Base-by-base conservation (phyloP, 2,329 filamentous ascomycete genomes). In the Ophiocordyceps camponoti-leonardi region DNA sequence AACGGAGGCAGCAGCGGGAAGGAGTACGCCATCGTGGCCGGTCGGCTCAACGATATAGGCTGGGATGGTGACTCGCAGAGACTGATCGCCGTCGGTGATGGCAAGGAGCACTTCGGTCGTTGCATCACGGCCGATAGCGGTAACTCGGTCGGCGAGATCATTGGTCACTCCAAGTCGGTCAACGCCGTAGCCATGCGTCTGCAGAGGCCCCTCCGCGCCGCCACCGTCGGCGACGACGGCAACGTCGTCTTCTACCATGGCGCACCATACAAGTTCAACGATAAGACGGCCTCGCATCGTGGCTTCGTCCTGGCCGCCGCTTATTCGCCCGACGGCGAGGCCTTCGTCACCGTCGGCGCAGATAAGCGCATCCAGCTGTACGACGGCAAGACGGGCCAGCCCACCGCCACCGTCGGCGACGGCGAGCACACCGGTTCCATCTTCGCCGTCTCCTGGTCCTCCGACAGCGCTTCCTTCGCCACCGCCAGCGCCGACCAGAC, bases 31-130 rank as follows among this genome's bases (percentile, higher is more conserved):
- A 95, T 96, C 64, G 88, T 96, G 57, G 87, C 85, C 31, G 92
- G 92, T 13, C 82, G 86, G 45, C 90, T 98, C 66, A 94, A 94
- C 60, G 92, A 98, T 61, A 78, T 98, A 52, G 90, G 87, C 1
- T 98, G 92, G 88, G 92, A 96, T 57, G 90, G 88, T 47, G 92
- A 98, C 64, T 94, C 85, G 49, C 88, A 95, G 68, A 82, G 92
- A 44, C 82, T 98, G 58, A 95, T 96, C 56, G 92, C 90, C 4
- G 90, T 98, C 6, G 92, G 92, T 41, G 85, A 96, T 55, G 92
- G 92, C 44, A 88, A 90, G 58, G 87, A 96, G 67, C 77, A 86
- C 47, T 95, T 86, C 60, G 90, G 90, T 14, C 85, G 90, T 62
- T 94, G 86, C 68, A 87, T 96, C 60, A 95, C 86, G 26, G 86